Percentiles rank a stretch among this genome's conserved stretches.
These are phyloP conservation scores for Venturia effusa DNA, from an alignment of 2,329 filamentous ascomycete genomes.

Conservation along the genomic window DNA sequence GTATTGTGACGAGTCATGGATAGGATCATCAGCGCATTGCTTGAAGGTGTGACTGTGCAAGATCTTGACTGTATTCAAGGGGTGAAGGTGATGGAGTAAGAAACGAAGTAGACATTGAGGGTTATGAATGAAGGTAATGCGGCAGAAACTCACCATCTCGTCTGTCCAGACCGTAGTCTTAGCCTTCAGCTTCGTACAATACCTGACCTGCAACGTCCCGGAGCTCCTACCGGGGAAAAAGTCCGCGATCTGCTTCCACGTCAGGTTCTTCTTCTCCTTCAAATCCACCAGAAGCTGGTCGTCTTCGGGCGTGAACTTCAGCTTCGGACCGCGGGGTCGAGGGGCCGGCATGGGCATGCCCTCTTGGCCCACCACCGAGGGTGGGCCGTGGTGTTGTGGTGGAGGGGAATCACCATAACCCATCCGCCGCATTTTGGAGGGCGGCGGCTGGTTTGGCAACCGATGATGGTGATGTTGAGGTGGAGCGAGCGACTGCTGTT, in stretches of 20 bases:
- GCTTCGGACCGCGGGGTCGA: slow-evolving; percentile 72
- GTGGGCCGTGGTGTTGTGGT: slow-evolving; percentile 45
- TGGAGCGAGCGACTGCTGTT: slow-evolving; percentile 27
- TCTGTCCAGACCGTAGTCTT: slow-evolving; percentile 92
- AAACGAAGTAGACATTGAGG: too few species aligned
- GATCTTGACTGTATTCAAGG: too few species aligned
- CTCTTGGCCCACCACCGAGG: slow-evolving; percentile 75
- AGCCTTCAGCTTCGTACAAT: slow-evolving; percentile 89
- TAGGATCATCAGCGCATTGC: too few species aligned
- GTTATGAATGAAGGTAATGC: too few species aligned
- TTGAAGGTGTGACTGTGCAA: too few species aligned
- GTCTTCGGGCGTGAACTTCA: slow-evolving; percentile 90
- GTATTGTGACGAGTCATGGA: not conserved
- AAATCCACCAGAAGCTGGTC: slow-evolving; percentile 79
- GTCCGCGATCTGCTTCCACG: slow-evolving; percentile 95
- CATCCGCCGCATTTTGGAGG: slow-evolving; percentile 53
- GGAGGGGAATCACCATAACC: slow-evolving; percentile 37
- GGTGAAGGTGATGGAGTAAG: too few species aligned
- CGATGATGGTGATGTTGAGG: slow-evolving; percentile 65
- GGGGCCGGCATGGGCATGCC: slow-evolving; percentile 81
- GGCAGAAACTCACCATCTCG: slow-evolving; percentile 60
- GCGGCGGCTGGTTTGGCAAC: slow-evolving; percentile 61
- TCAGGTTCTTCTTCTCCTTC: slow-evolving; percentile 89
- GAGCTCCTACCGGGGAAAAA: slow-evolving; percentile 89
- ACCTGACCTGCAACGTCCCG: slow-evolving; percentile 83